Conservation (phyloP, 2,329 filamentous ascomycete species). For the Diplodia corticola region DNA sequence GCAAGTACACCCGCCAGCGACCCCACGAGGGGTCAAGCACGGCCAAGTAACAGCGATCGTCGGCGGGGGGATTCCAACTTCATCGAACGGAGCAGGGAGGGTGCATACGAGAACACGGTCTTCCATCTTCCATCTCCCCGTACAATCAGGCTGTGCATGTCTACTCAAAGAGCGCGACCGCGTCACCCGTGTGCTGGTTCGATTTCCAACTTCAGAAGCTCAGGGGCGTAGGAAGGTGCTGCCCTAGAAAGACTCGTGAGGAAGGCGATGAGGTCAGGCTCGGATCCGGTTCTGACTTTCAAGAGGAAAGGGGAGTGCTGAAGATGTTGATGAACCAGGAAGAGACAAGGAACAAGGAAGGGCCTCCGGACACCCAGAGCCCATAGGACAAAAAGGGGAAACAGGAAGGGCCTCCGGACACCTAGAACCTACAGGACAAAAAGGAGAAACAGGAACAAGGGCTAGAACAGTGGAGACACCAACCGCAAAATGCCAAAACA, state of each 20-base stretch:
- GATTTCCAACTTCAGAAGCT: conserved; percentile 11
- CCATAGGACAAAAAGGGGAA: neutral
- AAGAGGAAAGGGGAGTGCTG: neutral
- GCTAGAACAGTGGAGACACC: no score
- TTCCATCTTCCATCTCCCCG: conserved; percentile 12
- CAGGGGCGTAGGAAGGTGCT: neutral
- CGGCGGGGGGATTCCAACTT: neutral
- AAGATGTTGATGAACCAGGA: neutral
- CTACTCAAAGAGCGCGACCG: conserved; percentile 8
- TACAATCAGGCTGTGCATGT: conserved; percentile 1
- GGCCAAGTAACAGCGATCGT: conserved; percentile 7
- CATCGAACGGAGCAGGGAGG: conserved; percentile 9
- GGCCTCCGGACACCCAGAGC: conserved; percentile 1
- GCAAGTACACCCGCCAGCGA: conserved; percentile 16
- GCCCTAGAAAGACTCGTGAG: neutral
- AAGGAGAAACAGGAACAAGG: neutral
- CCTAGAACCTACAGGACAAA: neutral
- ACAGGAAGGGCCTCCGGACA: neutral
- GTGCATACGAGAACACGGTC: neutral
- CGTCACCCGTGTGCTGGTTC: neutral
- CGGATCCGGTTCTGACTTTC: neutral
- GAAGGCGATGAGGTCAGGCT: neutral
- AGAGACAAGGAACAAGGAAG: neutral
- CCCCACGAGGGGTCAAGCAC: conserved; percentile 5
- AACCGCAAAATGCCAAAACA: neutral